Evolutionary conservation across 768 basidiomycete species (phyloP), one percentile per base, ranked within the genome.

Genomic region (Pleurotus tuoliensis): DNA sequence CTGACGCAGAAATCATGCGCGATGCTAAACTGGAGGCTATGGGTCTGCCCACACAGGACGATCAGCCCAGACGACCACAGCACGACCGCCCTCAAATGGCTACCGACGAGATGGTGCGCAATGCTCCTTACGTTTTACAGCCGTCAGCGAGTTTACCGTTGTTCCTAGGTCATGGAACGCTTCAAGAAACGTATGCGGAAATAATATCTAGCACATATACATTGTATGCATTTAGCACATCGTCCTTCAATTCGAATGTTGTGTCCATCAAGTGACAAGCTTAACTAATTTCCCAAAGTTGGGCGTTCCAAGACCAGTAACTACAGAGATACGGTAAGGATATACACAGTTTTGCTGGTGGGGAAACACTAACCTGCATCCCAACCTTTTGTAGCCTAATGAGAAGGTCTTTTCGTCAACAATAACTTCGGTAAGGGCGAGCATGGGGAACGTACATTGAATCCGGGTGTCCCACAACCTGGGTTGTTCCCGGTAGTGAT

Each of bases 181-280:
- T 98, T 98, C 80, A 98, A 96, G 80, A 97, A 98, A 74, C 78
- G 94, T 57, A 92, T 94, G 90, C 83, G 88, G 40, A 89, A 87
- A 67, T 91, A 73, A 73, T 58, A 45, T 50, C 46, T 38, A 25
- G 34, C 20, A 48, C 22, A 39, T 20, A 9, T 53, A 39, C 41
- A 53, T 53, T 59, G 55, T 57, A 24, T 27, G 20, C 41, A 43
- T 54, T 11, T 58, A 54, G 41, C 54, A 44, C 41, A 53, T 30
- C 20, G 30, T 34, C n/a, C 30, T 43, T 41, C 8, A 13, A 51
- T 25, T 34, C 45, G 20, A 24, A 41, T 16, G 18, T 27, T 18
- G 22, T 58, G 27, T 56, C 48, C 39, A 51, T 55, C 41, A 62
- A 41, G 61, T 56, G 5, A 75, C 71, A 47, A 79, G 56, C 9